phyloP scores from a whole-genome alignment of 768 basidiomycete species.

The Leccinum subgranulosum region DNA sequence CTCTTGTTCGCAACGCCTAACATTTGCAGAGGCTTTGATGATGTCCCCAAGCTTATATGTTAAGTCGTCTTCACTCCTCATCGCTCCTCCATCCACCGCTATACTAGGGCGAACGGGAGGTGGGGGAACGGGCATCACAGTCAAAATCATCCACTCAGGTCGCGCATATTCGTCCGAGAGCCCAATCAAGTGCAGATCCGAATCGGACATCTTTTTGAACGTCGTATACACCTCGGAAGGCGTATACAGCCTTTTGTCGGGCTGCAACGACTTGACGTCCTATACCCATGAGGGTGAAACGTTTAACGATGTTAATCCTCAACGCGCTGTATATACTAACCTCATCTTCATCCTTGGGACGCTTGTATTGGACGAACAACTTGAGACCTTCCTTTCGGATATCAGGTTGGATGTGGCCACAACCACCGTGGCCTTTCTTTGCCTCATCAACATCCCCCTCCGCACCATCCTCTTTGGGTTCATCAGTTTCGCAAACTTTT shows the following conservation, averaged over 20 bases:
- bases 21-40: slow-evolving; percentile 91
- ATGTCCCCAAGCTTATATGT: slow-evolving; percentile 98
- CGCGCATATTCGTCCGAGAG: slow-evolving; percentile 94
- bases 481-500: slow-evolving; percentile 85
- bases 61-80: slow-evolving; percentile 97
- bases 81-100: slow-evolving; percentile 92
- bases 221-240: slow-evolving; percentile 89
- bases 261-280: slow-evolving; percentile 79
- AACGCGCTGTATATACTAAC: slow-evolving; percentile 43
- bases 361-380: slow-evolving; percentile 92
- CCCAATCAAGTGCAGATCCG: slow-evolving; percentile 85
- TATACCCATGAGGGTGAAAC: slow-evolving; percentile 26
- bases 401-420: slow-evolving; percentile 87
- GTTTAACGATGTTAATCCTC: slow-evolving; percentile 11
- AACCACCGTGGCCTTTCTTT: slow-evolving; percentile 95
- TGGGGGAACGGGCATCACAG: slow-evolving; percentile 95
- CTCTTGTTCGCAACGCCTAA: slow-evolving; percentile 91
- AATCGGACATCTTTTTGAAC: slow-evolving; percentile 93
- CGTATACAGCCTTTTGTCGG: slow-evolving; percentile 78
- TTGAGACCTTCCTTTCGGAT: slow-evolving; percentile 95
- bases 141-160: slow-evolving; percentile 99
- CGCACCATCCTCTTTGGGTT: slow-evolving; percentile 80
- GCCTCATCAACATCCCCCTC: slow-evolving; percentile 61
- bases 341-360: slow-evolving; percentile 92
- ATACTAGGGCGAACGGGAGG: slow-evolving; percentile 98